Base-by-base conservation (phyloP, 1,284 basidiomycete species). In the Anthracocystis panici-leucophaei region DNA sequence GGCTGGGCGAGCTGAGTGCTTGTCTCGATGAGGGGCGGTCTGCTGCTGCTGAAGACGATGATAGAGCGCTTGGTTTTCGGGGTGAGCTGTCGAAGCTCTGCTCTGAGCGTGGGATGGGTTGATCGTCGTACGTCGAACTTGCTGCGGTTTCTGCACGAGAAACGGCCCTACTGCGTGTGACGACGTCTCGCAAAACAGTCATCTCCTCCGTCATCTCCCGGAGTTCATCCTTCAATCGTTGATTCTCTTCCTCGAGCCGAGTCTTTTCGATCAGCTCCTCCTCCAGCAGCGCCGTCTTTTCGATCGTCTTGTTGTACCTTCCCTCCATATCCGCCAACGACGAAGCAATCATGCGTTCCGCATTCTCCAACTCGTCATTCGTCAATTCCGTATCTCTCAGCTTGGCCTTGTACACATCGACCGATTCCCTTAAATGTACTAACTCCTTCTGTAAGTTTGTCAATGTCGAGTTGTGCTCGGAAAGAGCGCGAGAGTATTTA, bases 231-330 rank as follows among this genome's bases (percentile, higher is more conserved):
- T 91, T 95, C 62, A 97, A 86, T 46, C 97, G 89, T 86, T 99
- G 97, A 56, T 89, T 90, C 82, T 97, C 93, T 85, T 97, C 95
- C 83, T 98, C 95, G 40, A 97, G 84, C 70, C 89, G 91, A 4
- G 93, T 92, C 86, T 95, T 96, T 85, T 92, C 92, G 46, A 97
- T 87, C n/a, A 99, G 88, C 84, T 99, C 97, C 79, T 98, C 94
- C 85, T 99, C 97, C 35, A 99, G 88, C 48, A 99, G 87, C 52
- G 97, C 97, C 86, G 97, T 98, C 87, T 97, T 93, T 86, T 99
- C 97, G 54, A 99, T 88, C 1, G 92, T 92, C 66, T 91, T 90
- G 75, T 94, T 91, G 87, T 98, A 97, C 84, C 92, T 94, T 72
- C 89, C 88, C 87, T 99, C 96, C 82, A 94, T 89, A 86, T 99